Percentiles rank a stretch among this genome's conserved stretches.
These are phyloP conservation scores for Cadophora luteo-olivacea DNA, from an alignment of 2,329 filamentous ascomycete species.

Conservation along the genomic window DNA sequence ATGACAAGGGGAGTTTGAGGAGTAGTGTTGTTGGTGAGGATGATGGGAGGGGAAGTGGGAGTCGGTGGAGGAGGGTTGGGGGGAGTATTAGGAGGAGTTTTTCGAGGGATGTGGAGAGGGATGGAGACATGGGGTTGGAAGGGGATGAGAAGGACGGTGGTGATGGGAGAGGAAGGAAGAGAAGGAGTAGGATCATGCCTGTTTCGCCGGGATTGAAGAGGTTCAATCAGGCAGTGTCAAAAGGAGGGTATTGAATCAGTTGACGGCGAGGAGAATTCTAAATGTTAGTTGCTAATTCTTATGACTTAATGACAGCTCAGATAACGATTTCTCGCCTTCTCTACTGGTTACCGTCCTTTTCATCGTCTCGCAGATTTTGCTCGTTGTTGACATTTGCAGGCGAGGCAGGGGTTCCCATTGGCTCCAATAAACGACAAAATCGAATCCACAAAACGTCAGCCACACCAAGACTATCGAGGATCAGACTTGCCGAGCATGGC, in stretches of 20 bases:
- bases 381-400: neutral
- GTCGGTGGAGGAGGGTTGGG: slow-evolving; percentile 4
- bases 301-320: neutral
- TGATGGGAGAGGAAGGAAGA: slow-evolving; percentile 1
- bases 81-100: slow-evolving; percentile 9
- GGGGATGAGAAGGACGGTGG: neutral
- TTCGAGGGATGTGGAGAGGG: neutral
- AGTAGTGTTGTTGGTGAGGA: neutral
- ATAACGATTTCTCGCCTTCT: neutral
- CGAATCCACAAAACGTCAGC: no score
- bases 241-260: neutral
- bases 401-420: no score
- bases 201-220: slow-evolving; percentile 12
- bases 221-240: slow-evolving; percentile 9
- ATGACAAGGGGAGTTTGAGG: slow-evolving; percentile 9
- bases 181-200: slow-evolving; percentile 18
- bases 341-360: neutral
- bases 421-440: no score
- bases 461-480: no score
- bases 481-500: no score
- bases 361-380: neutral
- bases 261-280: neutral
- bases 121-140: neutral
- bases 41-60: neutral
- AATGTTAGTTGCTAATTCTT: neutral